Conservation (phyloP, 352 stramenopile species). For the Sclerospora graminicola region DNA sequence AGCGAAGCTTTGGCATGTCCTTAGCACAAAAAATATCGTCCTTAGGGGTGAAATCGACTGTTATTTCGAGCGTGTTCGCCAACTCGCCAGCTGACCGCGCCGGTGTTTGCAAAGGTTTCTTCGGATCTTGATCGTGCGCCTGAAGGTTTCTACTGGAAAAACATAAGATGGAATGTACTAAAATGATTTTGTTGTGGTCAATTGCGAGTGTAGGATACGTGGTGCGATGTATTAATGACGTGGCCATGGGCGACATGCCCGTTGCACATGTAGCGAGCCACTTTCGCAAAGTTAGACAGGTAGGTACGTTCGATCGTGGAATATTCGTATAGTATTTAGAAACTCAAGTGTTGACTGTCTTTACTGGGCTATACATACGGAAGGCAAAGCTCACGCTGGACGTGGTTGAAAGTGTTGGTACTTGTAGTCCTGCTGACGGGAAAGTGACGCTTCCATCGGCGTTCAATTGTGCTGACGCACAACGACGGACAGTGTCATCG, state of each 20-base stretch:
- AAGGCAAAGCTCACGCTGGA: constrained; percentile 24
- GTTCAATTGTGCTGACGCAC: not conserved
- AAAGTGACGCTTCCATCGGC: not conserved
- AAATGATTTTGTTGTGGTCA: not conserved
- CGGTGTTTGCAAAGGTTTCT: constrained; percentile 35
- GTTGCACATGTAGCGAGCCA: constrained; percentile 32
- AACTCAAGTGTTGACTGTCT: not conserved
- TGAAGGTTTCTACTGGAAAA: not conserved
- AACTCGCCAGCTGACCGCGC: constrained; percentile 45
- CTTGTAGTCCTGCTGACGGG: not conserved
- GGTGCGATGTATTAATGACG: constrained; percentile 29
- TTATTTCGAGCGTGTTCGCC: constrained; percentile 47
- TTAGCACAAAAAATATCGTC: constrained; percentile 26
- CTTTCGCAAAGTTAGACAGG: constrained; percentile 33
- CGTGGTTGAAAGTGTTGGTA: constrained; percentile 4
- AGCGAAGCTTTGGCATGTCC: constrained; percentile 65
- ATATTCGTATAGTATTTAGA: too few species aligned
- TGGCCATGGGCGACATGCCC: constrained; percentile 17
- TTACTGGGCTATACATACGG: too few species aligned
- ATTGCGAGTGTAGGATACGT: constrained; percentile 20
- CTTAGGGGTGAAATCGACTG: constrained; percentile 20
- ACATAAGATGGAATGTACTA: not conserved
- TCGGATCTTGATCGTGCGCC: not conserved
- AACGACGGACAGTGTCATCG: not conserved
- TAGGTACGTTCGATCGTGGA: not conserved